Base-by-base conservation (phyloP, 108 stramenopile species). In the Nannochloropsis granulata region DNA sequence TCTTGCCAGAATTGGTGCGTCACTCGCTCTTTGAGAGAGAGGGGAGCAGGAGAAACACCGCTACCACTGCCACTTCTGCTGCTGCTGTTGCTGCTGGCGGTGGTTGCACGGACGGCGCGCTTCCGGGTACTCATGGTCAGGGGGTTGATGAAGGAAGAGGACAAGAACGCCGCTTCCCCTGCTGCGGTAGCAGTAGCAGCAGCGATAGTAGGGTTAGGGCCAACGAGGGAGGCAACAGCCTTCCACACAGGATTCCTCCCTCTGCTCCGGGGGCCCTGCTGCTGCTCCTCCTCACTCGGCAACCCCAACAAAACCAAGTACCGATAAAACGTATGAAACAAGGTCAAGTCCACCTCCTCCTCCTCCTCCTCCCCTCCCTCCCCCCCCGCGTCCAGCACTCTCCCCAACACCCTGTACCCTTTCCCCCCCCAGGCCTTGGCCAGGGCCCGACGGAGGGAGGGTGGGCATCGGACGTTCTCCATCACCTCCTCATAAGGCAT, bases 401-500 rank as follows among this genome's bases (percentile, higher is more conserved):
- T 44, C 71, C 56, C 23, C 13, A 34, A 84, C 0, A 24, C 46
- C 23, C 44, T 82, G 82, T 71, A 45, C 11, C 78, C 34, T 42
- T 88, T 44, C 25, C 82, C 13, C 7, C 83, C 44, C 87, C 87
- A 85, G 8, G 42, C 71, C 82, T 45, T 43, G 34, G 44, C 84
- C 0, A 80, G 26, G 79, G 84, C 85, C 25, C 90, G 21, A 78
- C 81, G 78, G 91, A 93, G 44, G 96, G 85, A 13, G 85, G 83
- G 5, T 23, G 96, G 96, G 85, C 96, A 97, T 25, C 83, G 82
- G 13, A 97, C 96, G 26, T 92, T 92, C 56, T 93, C 95, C 84
- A 99, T 84, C 44, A 98, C 92, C 85, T 97, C 98, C 91, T 99
- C 98, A 89, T 99, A 99, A 0, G 98, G 98, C 44, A 91, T 93